Conservation (phyloP, 202 grass and related monocot genomes). For the Brachypodium distachyon region DNA sequence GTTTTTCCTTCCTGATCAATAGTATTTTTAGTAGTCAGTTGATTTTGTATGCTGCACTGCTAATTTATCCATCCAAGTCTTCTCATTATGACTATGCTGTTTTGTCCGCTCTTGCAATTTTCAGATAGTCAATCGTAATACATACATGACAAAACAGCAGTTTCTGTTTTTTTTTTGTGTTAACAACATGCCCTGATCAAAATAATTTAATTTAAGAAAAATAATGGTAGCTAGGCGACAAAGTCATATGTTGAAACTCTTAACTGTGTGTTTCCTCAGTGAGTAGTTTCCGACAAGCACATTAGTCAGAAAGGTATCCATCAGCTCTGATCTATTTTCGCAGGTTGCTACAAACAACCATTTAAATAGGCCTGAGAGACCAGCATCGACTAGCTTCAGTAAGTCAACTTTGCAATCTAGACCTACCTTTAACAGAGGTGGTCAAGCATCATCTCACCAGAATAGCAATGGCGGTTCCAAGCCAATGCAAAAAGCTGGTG, state of each 20-base stretch:
- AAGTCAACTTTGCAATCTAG: constrained; percentile 36
- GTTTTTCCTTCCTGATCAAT: background rate
- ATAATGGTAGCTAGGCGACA: background rate
- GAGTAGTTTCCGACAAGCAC: background rate
- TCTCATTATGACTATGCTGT: background rate
- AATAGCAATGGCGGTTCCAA: constrained; percentile 28
- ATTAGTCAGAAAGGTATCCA: background rate
- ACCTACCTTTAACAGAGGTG: constrained; percentile 39
- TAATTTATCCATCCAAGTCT: background rate
- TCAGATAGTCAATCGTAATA: background rate
- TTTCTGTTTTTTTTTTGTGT: background rate
- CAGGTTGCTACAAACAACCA: constrained; percentile 30
- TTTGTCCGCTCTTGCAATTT: background rate
- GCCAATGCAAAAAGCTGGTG: constrained; percentile 38
- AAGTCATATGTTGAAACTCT: background rate
- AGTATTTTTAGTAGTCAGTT: background rate
- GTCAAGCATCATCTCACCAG: constrained; percentile 24
- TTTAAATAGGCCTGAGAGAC: constrained; percentile 29
- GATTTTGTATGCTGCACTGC: background rate
- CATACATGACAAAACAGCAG: background rate
- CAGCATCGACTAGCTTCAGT: constrained; percentile 12
- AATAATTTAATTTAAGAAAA: background rate
- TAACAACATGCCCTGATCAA: background rate
- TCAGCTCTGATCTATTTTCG: background rate
- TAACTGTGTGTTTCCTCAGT: background rate